Conservation (phyloP, 176 grass and related monocot species). For the Musa acuminata region DNA sequence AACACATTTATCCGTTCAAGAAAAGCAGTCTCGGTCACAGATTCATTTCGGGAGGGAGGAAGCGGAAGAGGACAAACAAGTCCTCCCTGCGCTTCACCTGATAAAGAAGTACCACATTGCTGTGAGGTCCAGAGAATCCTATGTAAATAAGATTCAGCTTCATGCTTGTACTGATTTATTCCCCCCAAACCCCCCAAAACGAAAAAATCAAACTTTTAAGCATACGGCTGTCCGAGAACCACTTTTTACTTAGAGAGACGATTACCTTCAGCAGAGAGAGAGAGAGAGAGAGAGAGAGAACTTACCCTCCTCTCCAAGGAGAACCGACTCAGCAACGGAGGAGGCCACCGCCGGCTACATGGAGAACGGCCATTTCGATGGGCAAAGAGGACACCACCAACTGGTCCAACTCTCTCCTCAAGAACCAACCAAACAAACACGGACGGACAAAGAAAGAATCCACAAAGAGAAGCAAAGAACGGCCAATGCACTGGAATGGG, state of each 20-base stretch:
- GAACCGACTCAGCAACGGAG: slow-evolving; percentile 4
- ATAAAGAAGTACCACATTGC: slow-evolving; percentile 2
- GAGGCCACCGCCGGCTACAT: background rate
- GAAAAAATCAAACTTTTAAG: no score
- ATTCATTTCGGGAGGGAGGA: background rate
- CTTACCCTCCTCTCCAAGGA: background rate
- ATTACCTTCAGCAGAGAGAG: background rate
- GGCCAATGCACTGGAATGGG: no score
- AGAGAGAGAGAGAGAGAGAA: background rate
- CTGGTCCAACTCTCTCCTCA: background rate
- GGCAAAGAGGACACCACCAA: background rate
- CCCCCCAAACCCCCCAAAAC: no score
- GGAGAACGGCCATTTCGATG: background rate
- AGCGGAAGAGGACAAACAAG: slow-evolving; percentile 1
- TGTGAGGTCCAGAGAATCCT: background rate
- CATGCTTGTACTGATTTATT: no score
- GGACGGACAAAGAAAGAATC: background rate
- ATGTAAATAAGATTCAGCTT: background rate
- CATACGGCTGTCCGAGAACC: background rate
- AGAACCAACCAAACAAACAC: background rate
- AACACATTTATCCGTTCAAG: background rate
- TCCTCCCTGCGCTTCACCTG: background rate
- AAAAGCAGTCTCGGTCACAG: background rate
- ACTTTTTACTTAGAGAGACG: background rate
- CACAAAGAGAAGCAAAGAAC: background rate